Conservation (phyloP, 495 filamentous ascomycete genomes). For the Xanthoparmelia taractica region DNA sequence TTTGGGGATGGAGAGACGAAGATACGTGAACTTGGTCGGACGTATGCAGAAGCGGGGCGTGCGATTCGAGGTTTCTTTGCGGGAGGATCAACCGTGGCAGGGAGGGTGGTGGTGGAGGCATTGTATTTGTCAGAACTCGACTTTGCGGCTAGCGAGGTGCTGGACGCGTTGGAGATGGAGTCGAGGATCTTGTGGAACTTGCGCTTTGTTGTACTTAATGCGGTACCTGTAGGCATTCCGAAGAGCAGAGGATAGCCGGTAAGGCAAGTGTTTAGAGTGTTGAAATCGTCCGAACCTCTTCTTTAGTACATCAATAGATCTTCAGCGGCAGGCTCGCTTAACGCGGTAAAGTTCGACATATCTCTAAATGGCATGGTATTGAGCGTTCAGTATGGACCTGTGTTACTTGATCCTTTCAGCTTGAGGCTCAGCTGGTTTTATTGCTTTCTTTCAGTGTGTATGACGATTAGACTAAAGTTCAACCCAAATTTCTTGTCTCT, state of each 20-base stretch:
- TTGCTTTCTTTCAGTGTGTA: neutral
- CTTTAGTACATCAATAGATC: slow-evolving; percentile 1
- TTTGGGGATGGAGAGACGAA: slow-evolving; percentile 30
- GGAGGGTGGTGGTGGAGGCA: slow-evolving; percentile 25
- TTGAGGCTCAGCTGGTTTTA: neutral
- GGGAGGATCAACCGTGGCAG: slow-evolving; percentile 20
- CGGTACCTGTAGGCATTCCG: slow-evolving; percentile 41
- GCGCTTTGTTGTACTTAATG: slow-evolving; percentile 46
- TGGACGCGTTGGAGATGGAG: slow-evolving; percentile 43
- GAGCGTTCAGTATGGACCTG: too few species aligned
- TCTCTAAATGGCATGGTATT: slow-evolving; percentile 20
- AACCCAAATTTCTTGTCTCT: slow-evolving; percentile 33
- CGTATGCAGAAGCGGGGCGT: slow-evolving; percentile 29
- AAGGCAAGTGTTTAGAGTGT: neutral
- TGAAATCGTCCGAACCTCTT: neutral
- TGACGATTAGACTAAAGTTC: neutral
- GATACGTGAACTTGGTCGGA: slow-evolving; percentile 19
- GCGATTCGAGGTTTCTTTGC: slow-evolving; percentile 27
- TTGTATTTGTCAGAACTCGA: slow-evolving; percentile 22
- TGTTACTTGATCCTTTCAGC: neutral
- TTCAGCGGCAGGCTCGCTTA: slow-evolving; percentile 4
- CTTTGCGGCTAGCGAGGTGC: slow-evolving; percentile 24
- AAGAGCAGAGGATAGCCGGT: slow-evolving; percentile 13
- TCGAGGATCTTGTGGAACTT: slow-evolving; percentile 53
- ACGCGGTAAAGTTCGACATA: neutral